Base-by-base conservation (phyloP, 176 grass and related monocot genomes). In the barley (Hordeum vulgare) region DNA sequence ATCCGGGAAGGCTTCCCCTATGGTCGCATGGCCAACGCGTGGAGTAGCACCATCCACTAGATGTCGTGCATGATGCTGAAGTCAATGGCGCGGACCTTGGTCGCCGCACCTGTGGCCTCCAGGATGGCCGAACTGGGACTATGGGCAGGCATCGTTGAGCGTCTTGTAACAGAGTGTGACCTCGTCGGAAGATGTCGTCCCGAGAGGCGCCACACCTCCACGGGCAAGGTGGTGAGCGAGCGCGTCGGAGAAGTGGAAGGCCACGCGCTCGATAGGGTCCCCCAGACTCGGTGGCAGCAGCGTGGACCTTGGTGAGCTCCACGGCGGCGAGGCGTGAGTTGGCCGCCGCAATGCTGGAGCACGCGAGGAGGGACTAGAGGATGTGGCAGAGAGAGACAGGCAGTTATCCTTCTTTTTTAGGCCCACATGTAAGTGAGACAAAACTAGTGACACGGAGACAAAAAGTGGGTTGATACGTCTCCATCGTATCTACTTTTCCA, bases 41-140 rank as follows among this genome's bases (percentile, higher is more conserved):
- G 96, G 25, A 99, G 91, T 34, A 99, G 90, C 73, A 88, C 93
- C 64, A 93, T 91, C 93, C 96, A 99, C 78, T 99, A 93, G 85
- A 99, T 88, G 2, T 93, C 96, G 77, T 96, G 96, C 24, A 94
- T 83, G 83, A 99, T 86, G 49, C 96, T 93, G 24, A 99, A 96
- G 90, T 99, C 96, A 66, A 94, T 65, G 66, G 96, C 90, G 80
- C 96, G 96, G 81, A 99, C 96, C 80, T 77, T 89, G 68, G 80
- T 76, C 21, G 89, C 93, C 40, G 96, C 69, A 78, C 85, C 89
- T 9, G 88, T 96, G 12, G 96, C 93, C 85, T 99, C 96, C 49
- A 98, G 82, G 83, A 98, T 98, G 40, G 96, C 96, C 81, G 58
- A 98, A 98, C 81, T 98, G 95, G 83, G 85, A 95, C 85, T 98